These are phyloP conservation scores for Colletotrichum gloeosporioides DNA, from an alignment of 2,329 filamentous ascomycete species.

Conservation along the genomic window DNA sequence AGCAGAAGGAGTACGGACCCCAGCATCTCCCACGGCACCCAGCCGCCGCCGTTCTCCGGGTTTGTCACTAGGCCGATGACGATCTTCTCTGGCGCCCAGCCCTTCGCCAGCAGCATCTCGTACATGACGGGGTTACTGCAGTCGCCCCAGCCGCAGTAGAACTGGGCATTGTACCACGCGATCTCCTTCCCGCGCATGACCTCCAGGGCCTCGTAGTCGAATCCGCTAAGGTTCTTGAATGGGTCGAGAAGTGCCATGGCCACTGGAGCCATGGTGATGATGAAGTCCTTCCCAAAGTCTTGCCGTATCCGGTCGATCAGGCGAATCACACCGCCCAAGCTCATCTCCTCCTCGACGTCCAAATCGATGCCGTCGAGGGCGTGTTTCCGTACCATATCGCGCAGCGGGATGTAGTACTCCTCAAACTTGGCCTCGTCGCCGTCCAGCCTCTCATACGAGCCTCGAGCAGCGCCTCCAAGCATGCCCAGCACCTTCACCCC, in stretches of 20 bases:
- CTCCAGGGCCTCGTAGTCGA: constrained; percentile 80
- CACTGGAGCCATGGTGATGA: constrained; percentile 84
- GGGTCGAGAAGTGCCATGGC: constrained; percentile 70
- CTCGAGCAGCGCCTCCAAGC: constrained; percentile 84
- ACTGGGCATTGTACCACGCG: constrained; percentile 89
- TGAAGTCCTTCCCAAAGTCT: constrained; percentile 74
- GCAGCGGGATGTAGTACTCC: constrained; percentile 73
- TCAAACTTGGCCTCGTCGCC: constrained; percentile 69
- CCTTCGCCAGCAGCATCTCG: constrained; percentile 58
- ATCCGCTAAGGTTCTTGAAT: constrained; percentile 74
- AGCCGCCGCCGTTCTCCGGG: constrained; percentile 71
- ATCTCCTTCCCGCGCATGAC: constrained; percentile 69
- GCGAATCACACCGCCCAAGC: constrained; percentile 68
- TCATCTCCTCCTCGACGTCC: constrained; percentile 81
- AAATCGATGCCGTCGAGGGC: constrained; percentile 75
- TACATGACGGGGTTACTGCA: constrained; percentile 52
- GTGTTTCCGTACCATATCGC: constrained; percentile 65
- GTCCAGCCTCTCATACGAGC: constrained; percentile 68
- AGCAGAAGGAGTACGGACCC: constrained; percentile 47
- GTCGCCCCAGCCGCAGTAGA: constrained; percentile 89
- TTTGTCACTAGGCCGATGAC: constrained; percentile 85
- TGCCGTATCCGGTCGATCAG: constrained; percentile 70
- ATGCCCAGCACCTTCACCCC: constrained; percentile 85
- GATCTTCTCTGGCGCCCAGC: constrained; percentile 76
- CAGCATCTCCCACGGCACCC: constrained; percentile 53